Evolutionary conservation across 2,329 filamentous ascomycete genomes (phyloP).

Genomic region (Dryadomyces quercivorus): DNA sequence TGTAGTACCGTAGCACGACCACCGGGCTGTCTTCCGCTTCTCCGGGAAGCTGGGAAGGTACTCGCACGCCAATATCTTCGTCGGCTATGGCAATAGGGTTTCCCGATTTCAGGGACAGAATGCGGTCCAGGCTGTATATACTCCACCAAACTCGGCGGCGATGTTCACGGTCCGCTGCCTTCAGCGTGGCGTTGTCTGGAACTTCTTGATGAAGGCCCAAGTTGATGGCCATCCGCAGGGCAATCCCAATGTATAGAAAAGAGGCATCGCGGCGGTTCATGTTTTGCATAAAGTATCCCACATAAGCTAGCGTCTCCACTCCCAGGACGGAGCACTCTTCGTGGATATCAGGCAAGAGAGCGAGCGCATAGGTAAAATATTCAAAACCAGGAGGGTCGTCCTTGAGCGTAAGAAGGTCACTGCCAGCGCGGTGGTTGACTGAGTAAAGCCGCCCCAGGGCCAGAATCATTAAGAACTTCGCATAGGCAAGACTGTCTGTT

Average conservation of each 20-base stretch:
- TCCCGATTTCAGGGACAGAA: constrained; percentile 40
- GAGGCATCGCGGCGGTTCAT: constrained; percentile 42
- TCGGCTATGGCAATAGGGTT: constrained; percentile 42
- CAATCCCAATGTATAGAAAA: constrained; percentile 40
- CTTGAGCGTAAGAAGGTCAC: constrained; percentile 18
- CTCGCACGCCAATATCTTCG: constrained; percentile 35
- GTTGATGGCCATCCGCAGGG: constrained; percentile 44
- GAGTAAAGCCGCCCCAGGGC: constrained; percentile 45
- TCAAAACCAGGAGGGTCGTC: constrained; percentile 38
- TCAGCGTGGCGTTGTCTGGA: constrained; percentile 20
- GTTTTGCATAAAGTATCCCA: constrained; percentile 46
- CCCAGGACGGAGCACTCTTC: constrained; percentile 41
- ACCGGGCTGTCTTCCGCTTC: constrained; percentile 32
- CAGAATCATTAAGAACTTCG: constrained; percentile 38
- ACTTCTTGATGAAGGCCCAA: constrained; percentile 44
- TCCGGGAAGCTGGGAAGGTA: constrained; percentile 21
- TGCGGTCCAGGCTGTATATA: constrained; percentile 40
- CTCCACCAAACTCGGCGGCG: constrained; percentile 44
- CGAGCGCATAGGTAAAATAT: constrained; percentile 39
- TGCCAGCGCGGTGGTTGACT: constrained; percentile 41
- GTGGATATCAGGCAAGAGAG: constrained; percentile 40
- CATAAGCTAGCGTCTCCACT: constrained; percentile 40
- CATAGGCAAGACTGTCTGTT: constrained; percentile 35
- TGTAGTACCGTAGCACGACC: constrained; percentile 37
- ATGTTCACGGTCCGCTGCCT: constrained; percentile 31